Conservation (phyloP, 2,329 filamentous ascomycete species). For the Paecilomyces sp. region DNA sequence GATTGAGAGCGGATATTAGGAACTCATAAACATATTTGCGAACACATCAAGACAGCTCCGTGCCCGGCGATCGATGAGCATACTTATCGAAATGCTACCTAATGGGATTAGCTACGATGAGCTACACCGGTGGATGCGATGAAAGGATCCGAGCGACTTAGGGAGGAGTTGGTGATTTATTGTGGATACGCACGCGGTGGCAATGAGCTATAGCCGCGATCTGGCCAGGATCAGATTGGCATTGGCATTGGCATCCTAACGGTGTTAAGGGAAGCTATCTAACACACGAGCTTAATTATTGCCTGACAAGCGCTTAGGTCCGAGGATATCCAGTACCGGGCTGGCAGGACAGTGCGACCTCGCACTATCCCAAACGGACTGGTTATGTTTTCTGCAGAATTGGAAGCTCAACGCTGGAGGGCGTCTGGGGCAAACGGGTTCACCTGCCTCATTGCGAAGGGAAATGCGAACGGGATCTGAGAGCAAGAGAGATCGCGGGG, state of each 20-base stretch:
- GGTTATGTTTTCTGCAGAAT: background rate
- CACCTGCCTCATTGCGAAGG: background rate
- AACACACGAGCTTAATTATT: background rate
- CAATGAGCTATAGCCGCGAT: background rate
- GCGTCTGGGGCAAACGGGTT: background rate
- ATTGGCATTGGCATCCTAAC: background rate
- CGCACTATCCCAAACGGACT: background rate
- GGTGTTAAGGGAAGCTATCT: background rate
- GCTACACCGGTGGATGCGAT: background rate
- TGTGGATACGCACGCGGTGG: background rate
- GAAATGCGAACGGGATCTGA: background rate
- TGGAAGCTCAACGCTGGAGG: background rate
- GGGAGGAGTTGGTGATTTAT: no score
- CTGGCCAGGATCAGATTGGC: background rate
- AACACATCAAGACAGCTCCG: background rate
- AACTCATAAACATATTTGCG: background rate
- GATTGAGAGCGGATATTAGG: background rate
- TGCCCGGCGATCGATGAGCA: background rate
- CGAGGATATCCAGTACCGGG: background rate
- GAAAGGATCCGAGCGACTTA: no score
- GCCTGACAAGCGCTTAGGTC: background rate
- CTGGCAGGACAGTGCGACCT: background rate
- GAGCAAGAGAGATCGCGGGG: background rate
- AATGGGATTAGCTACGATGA: background rate
- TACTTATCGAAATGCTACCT: background rate